Evolutionary conservation across 768 basidiomycete genomes (phyloP).

Genomic region (Panus rudis): DNA sequence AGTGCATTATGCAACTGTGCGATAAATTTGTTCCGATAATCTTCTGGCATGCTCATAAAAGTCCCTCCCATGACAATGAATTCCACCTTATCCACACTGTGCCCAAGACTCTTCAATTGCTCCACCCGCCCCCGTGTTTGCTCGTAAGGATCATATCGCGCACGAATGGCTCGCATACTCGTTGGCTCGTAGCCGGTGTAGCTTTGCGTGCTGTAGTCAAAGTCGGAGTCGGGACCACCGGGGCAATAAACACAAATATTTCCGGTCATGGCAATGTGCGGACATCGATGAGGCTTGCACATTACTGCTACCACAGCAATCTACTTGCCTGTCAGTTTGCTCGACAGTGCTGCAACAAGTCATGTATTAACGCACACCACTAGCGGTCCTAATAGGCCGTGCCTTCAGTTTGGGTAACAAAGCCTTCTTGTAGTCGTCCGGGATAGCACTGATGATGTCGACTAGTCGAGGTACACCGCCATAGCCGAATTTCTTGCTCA

Average conservation of each 20-base stretch:
- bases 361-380: constrained; percentile 60
- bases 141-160: constrained; percentile 94
- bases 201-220: constrained; percentile 98
- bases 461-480: constrained; percentile 88
- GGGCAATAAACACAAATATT: constrained; percentile 99
- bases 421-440: constrained; percentile 93
- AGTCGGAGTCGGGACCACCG: constrained; percentile 98
- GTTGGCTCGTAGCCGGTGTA: constrained; percentile 96
- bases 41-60: constrained; percentile 99
- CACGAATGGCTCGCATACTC: constrained; percentile 97
- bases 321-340: constrained; percentile 31
- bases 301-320: constrained; percentile 99
- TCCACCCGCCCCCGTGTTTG: constrained; percentile 94
- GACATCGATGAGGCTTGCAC: constrained; percentile 99
- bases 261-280: constrained; percentile 99
- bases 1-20: constrained; percentile 96
- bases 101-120: constrained; percentile 91
- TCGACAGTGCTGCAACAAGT: neutral
- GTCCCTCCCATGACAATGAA: constrained; percentile 98
- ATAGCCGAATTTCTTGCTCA: constrained; percentile 86
- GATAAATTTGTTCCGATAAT: constrained; percentile 88
- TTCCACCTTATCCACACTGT: constrained; percentile 95
- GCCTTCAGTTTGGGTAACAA: constrained; percentile 86
- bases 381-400: constrained; percentile 92
- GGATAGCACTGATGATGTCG: constrained; percentile 97